Evolutionary conservation across 257 asterid species (phyloP).

Genomic region (Solanum pimpinellifolium): DNA sequence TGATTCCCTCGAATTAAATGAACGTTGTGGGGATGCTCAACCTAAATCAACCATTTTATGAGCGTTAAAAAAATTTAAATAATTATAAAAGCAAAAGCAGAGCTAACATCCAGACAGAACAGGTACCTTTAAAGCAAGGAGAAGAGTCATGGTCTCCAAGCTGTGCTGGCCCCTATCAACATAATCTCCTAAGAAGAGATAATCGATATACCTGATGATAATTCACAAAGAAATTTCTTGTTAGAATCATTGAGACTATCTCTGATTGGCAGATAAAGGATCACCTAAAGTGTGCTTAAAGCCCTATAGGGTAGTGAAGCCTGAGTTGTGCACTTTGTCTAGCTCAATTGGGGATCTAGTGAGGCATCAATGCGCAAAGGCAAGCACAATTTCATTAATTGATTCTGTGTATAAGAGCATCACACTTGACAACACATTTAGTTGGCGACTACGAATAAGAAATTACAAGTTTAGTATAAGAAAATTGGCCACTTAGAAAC

Average conservation of each 20-base stretch:
- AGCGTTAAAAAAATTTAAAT: neutral
- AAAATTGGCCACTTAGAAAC: neutral
- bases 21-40: constrained; percentile 72
- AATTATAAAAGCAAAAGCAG: neutral
- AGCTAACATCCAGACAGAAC: constrained; percentile 1
- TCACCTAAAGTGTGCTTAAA: neutral
- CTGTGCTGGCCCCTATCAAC: constrained; percentile 99
- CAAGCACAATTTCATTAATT: neutral
- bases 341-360: neutral
- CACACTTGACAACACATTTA: neutral
- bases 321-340: neutral
- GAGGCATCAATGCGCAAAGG: neutral
- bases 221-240: neutral
- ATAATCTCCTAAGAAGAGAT: constrained; percentile 97
- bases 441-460: neutral
- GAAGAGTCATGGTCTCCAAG: constrained; percentile 92
- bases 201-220: constrained; percentile 75
- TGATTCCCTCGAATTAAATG: constrained; percentile 97
- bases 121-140: constrained; percentile 84
- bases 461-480: neutral
- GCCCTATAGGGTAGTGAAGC: neutral
- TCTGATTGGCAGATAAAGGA: neutral
- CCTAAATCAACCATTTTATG: constrained; percentile 32
- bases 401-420: neutral
- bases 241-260: neutral